phyloP scores from a whole-genome alignment of 1,139 yeast genomes.

The Debaryomycetaceae sp. region DNA sequence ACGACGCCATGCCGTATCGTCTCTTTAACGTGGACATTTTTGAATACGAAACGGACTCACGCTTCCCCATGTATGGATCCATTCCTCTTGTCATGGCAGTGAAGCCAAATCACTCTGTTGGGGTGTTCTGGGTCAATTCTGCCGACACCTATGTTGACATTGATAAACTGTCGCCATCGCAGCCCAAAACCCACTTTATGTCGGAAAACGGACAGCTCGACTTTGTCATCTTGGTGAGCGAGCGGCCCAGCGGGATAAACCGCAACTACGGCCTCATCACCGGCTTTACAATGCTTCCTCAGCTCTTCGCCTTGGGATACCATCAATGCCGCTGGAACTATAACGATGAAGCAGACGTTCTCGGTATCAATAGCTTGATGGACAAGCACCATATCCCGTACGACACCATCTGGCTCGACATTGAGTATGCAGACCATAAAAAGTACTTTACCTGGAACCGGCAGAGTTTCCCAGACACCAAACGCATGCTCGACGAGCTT shows the following conservation, averaged over 20 bases:
- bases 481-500: conserved; percentile 49
- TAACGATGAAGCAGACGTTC: conserved; percentile 75
- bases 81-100: conserved; percentile 80
- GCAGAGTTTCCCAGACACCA: conserved; percentile 66
- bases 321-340: conserved; percentile 94
- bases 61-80: conserved; percentile 88
- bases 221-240: conserved; percentile 56
- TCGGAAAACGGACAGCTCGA: conserved; percentile 85
- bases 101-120: conserved; percentile 49
- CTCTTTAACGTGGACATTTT: conserved; percentile 88
- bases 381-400: conserved; percentile 72
- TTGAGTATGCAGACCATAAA: conserved; percentile 79
- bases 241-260: conserved; percentile 49
- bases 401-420: conserved; percentile 91
- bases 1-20: conserved; percentile 57
- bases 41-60: conserved; percentile 76
- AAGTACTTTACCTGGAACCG: conserved; percentile 89
- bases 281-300: conserved; percentile 72
- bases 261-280: conserved; percentile 59
- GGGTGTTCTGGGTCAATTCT: conserved; percentile 83
- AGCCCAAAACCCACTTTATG: conserved; percentile 70
- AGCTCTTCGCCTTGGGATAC: conserved; percentile 70
- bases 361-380: conserved; percentile 56
- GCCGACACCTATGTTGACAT: conserved; percentile 91
- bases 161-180: conserved; percentile 18